Percentiles rank a stretch among this genome's conserved stretches.
These are phyloP conservation scores for Lactifluus echinatus DNA, from an alignment of 768 basidiomycete species.

Conservation along the genomic window DNA sequence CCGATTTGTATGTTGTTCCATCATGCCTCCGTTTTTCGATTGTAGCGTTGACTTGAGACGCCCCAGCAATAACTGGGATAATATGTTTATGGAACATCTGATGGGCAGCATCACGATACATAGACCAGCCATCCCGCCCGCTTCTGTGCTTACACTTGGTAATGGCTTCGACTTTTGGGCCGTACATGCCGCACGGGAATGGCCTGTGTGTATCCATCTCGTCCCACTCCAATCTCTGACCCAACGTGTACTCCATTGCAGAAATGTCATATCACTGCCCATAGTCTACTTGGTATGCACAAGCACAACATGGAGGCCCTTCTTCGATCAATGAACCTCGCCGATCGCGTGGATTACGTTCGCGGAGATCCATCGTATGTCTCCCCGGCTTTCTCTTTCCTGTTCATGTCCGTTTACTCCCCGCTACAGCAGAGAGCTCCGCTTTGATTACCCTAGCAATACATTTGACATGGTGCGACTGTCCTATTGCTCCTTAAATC, in stretches of 20 bases:
- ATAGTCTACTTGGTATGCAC: conserved; percentile 4
- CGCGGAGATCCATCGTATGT: conserved; percentile 13
- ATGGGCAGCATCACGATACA: conserved; percentile 45
- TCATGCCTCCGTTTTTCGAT: neutral
- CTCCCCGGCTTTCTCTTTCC: neutral
- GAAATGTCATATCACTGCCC: conserved; percentile 9
- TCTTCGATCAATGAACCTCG: neutral
- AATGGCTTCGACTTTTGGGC: conserved; percentile 68
- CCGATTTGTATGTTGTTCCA: conserved; percentile 7
- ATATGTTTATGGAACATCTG: conserved; percentile 49
- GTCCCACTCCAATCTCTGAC: neutral
- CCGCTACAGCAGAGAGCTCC: neutral
- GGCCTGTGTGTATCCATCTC: conserved; percentile 41
- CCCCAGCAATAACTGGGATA: conserved; percentile 61
- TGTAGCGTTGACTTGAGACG: neutral
- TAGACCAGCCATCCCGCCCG: conserved; percentile 43
- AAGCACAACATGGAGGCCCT: neutral
- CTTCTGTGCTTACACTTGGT: conserved; percentile 54
- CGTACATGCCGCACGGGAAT: conserved; percentile 56
- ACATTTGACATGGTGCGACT: conserved; percentile 20
- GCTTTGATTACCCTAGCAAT: neutral
- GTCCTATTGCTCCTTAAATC: conserved; percentile 14
- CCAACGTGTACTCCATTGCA: neutral
- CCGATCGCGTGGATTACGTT: conserved; percentile 7
- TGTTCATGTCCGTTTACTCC: neutral